Percentiles rank a stretch among this genome's conserved stretches.
These are phyloP conservation scores for Teratosphaeria viscida DNA, from an alignment of 2,329 filamentous ascomycete species.

Conservation along the genomic window DNA sequence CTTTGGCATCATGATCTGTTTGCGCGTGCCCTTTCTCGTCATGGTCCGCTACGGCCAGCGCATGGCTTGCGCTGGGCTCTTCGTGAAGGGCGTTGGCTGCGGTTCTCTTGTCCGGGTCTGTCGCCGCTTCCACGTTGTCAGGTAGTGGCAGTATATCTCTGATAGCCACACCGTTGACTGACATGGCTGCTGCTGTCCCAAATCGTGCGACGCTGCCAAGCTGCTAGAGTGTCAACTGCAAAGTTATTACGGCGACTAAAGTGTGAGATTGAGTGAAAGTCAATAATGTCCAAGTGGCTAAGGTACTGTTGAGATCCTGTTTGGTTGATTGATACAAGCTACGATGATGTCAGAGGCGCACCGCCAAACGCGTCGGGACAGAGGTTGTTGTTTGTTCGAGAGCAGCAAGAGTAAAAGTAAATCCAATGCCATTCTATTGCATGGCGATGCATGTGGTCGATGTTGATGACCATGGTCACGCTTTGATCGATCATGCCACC, in stretches of 20 bases:
- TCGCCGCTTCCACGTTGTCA: constrained; percentile 19
- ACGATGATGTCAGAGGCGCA: background rate
- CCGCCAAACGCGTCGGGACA: background rate
- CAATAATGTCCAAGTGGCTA: background rate
- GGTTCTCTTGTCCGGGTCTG: constrained; percentile 23
- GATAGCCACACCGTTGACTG: background rate
- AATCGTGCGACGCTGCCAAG: background rate
- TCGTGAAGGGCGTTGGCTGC: constrained; percentile 26
- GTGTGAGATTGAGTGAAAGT: background rate
- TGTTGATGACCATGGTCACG: background rate
- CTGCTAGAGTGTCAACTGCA: background rate
- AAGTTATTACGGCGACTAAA: background rate
- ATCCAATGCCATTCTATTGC: background rate
- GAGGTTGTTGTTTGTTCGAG: background rate
- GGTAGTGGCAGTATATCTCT: constrained; percentile 27
- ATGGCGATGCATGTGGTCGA: too few species aligned
- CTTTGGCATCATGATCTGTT: constrained; percentile 29
- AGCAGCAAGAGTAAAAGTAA: background rate
- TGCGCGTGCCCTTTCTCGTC: constrained; percentile 39
- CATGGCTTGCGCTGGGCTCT: constrained; percentile 37
- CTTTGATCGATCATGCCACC: background rate
- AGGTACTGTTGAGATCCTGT: background rate
- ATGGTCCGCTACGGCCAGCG: constrained; percentile 36
- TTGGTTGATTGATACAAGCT: background rate
- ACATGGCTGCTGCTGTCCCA: background rate